These are phyloP conservation scores for Clonostachys byssicola DNA, from an alignment of 2,329 filamentous ascomycete species.

Conservation along the genomic window DNA sequence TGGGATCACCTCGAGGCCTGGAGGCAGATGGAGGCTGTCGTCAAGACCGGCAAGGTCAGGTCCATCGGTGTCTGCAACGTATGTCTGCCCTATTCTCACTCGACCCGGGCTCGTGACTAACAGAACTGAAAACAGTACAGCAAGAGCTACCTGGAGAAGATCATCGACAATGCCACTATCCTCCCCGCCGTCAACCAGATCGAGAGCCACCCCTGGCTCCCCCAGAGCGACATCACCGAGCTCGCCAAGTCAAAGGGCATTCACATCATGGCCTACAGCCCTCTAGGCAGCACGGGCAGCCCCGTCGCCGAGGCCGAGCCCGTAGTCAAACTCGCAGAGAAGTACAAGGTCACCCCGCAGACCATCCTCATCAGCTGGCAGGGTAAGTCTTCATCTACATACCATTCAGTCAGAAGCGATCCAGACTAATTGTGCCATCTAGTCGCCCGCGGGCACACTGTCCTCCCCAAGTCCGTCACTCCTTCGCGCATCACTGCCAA, in stretches of 20 bases:
- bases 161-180: slow-evolving; percentile 45
- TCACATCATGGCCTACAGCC: slow-evolving; percentile 68
- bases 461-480: slow-evolving; percentile 70
- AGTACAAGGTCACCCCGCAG: slow-evolving; percentile 55
- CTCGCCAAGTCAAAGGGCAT: slow-evolving; percentile 66
- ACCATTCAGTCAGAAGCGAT: background rate
- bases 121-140: slow-evolving; percentile 35
- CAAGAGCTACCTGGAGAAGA: slow-evolving; percentile 49
- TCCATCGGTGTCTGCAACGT: slow-evolving; percentile 53
- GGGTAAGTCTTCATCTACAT: slow-evolving; percentile 38
- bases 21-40: slow-evolving; percentile 68
- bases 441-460: slow-evolving; percentile 67
- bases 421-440: background rate
- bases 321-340: slow-evolving; percentile 59
- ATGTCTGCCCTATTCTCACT: slow-evolving; percentile 7
- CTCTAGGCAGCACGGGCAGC: slow-evolving; percentile 60
- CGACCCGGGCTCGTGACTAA: background rate
- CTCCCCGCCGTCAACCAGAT: slow-evolving; percentile 68
- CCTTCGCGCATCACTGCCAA: slow-evolving; percentile 67
- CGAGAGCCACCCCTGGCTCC: slow-evolving; percentile 68
- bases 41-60: slow-evolving; percentile 52
- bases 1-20: slow-evolving; percentile 74
- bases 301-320: slow-evolving; percentile 61
- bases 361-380: slow-evolving; percentile 70
- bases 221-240: slow-evolving; percentile 68